Evolutionary conservation across 2,329 filamentous ascomycete species (phyloP), one percentile per base, ranked within the genome.

Genomic region (Neospermospora avenae): DNA sequence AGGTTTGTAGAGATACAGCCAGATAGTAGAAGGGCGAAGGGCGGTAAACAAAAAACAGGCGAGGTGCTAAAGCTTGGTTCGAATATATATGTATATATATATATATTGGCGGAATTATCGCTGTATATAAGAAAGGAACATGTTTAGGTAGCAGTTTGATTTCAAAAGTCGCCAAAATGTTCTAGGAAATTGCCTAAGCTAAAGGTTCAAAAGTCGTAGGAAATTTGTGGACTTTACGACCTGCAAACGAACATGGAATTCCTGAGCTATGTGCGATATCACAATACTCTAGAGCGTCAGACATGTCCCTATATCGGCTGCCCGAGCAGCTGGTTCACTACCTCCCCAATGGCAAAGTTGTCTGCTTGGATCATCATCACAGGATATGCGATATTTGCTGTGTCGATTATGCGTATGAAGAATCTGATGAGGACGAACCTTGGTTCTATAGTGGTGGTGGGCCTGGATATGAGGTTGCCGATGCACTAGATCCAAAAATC

Each of bases 341-440:
- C 10, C 44, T 46, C 22, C 44, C 51, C 7, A 55, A 44, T 14
- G 22, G 22, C 37, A 55, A 55, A 16, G 18, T 37, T 34, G 52
- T 55, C 22, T 44, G 35, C 37, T 54, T 39, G 14, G 51, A 54
- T 28, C 51, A 54, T 35, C 35, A 54, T 54, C 51, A 41, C 20
- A 35, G 35, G 20, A 20, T 34, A 16, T 54, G 51, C 22, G 51
- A 42, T 41, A 4, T 24, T 1, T 54, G 51, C 51, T n/a, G 4
- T 8, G 34, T 54, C 7, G 51, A 42, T 14, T 54, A 41, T 18
- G 41, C 51, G 2, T 41, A 14, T 14, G n/a, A n/a, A n/a, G 49
- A 53, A 39, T 54, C 51, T 25, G 28, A 54, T 16, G 34, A 54
- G 35, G 22, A 42, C 25, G 35, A 42, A 41, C 11, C n/a, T 28